These are phyloP conservation scores for Arachis stenosperma DNA, from an alignment of 306 rosid genomes.

Conservation along the genomic window DNA sequence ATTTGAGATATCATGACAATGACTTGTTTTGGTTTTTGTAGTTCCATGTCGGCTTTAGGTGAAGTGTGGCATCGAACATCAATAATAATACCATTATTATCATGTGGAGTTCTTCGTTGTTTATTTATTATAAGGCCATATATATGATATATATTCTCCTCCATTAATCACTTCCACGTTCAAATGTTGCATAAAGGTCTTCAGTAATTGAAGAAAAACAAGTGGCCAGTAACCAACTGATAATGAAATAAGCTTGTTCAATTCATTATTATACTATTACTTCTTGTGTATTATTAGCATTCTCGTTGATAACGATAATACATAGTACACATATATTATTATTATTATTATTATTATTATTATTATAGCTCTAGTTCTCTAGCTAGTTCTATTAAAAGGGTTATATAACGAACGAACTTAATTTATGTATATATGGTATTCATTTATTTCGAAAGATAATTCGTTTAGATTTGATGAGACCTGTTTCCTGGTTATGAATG, in stretches of 20 bases:
- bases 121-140: constrained; percentile 6
- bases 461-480: not conserved
- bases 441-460: constrained; percentile 9
- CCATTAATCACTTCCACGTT: constrained; percentile 15
- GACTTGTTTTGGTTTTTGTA: not conserved
- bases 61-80: constrained; percentile 21
- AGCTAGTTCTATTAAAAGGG: not conserved
- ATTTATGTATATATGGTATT: not conserved
- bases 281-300: not conserved
- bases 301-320: constrained; percentile 5
- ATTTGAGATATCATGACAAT: not conserved
- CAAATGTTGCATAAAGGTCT: constrained; percentile 22
- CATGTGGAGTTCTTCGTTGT: constrained; percentile 3
- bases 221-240: not conserved
- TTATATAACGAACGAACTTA: not conserved
- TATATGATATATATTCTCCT: not conserved
- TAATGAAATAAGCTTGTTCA: not conserved
- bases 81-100: constrained; percentile 17
- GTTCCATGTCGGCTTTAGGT: constrained; percentile 19
- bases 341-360: too few species aligned
- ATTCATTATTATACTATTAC: not conserved
- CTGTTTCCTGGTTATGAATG: not conserved
- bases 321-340: not conserved
- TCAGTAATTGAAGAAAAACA: not conserved
- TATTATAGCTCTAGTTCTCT: not conserved